Evolutionary conservation across 176 grass and related monocot species (phyloP), one percentile per base, ranked within the genome.

Genomic region (Cenchrus fungigraminus): DNA sequence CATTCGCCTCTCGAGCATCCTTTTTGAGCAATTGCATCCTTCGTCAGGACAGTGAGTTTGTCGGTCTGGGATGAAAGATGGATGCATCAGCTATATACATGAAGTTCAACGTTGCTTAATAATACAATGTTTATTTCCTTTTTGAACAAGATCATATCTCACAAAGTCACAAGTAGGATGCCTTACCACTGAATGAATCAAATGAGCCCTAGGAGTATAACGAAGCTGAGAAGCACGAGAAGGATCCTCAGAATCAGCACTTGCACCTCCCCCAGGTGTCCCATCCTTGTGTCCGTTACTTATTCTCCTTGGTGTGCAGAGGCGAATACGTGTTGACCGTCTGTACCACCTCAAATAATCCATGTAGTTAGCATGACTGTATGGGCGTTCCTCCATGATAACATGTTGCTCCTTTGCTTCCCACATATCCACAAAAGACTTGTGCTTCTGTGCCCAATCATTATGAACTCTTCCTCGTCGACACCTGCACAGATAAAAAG

Each of bases 391-490:
- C 75, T 87, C 85, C 85, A 68, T 34, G 51, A 87, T 57, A 66
- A 87, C 50, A 56, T 67, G 69, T 7, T 87, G 49, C 60, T 65
- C 85, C 32, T 87, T 87, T 32, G 40, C 49, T 75, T 87, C 85
- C 85, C 85, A 87, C 37, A 65, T 75, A 68, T 87, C 78, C 16
- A 81, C 70, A 87, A 81, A 87, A 49, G 85, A 32, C 22, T 81
- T 87, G 40, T 87, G 85, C 60, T 81, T 81, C 12, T 81, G 69
- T 59, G 78, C 78, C 78, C 69, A 87, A 47, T 87, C 85, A 67
- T 81, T 87, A 58, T 81, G 85, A 81, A 87, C 49, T 62, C 78
- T 87, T 87, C 85, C 85, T 58, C 85, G 85, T 49, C 85, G 71
- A 73, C 70, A 87, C 78, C 85, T 87, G 40, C 3, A 81, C n/a